These are phyloP conservation scores for Aspergillus flavus DNA, from an alignment of 2,329 filamentous ascomycete genomes.

Conservation along the genomic window DNA sequence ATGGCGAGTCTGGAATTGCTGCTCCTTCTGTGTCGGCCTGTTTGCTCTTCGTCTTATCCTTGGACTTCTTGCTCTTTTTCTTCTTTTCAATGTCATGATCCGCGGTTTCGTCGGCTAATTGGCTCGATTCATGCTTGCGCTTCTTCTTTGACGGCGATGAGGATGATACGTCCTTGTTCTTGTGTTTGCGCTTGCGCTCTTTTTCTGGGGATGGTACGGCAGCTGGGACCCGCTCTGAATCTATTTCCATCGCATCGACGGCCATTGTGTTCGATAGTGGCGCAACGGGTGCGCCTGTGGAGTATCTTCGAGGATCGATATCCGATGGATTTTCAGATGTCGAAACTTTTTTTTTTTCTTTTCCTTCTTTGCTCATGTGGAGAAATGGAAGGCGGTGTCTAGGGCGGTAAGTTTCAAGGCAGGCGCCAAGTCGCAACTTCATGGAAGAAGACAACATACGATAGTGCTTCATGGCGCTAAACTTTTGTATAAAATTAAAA, in stretches of 20 bases:
- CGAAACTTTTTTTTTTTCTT: slow-evolving; percentile 34
- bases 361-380: slow-evolving; percentile 20
- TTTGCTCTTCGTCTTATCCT: slow-evolving; percentile 42
- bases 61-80: slow-evolving; percentile 35
- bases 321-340: slow-evolving; percentile 6
- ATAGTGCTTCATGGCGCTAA: slow-evolving; percentile 1
- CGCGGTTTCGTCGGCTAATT: slow-evolving; percentile 24
- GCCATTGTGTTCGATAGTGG: slow-evolving; percentile 33
- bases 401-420: slow-evolving; percentile 14
- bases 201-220: slow-evolving; percentile 31
- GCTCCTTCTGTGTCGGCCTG: slow-evolving; percentile 6
- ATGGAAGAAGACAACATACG: slow-evolving; percentile 6
- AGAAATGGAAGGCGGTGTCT: slow-evolving; percentile 17
- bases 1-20: slow-evolving; percentile 61
- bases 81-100: slow-evolving; percentile 20
- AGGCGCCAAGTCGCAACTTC: slow-evolving; percentile 5
- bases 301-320: slow-evolving; percentile 2
- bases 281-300: slow-evolving; percentile 15
- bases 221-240: slow-evolving; percentile 26
- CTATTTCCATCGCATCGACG: slow-evolving; percentile 44
- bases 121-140: slow-evolving; percentile 39
- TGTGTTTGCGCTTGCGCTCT: slow-evolving; percentile 48
- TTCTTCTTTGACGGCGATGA: slow-evolving; percentile 44
- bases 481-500: neutral
- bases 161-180: slow-evolving; percentile 46